phyloP scores from a whole-genome alignment of 2,329 filamentous ascomycete genomes.

The Penicillium sp. region DNA sequence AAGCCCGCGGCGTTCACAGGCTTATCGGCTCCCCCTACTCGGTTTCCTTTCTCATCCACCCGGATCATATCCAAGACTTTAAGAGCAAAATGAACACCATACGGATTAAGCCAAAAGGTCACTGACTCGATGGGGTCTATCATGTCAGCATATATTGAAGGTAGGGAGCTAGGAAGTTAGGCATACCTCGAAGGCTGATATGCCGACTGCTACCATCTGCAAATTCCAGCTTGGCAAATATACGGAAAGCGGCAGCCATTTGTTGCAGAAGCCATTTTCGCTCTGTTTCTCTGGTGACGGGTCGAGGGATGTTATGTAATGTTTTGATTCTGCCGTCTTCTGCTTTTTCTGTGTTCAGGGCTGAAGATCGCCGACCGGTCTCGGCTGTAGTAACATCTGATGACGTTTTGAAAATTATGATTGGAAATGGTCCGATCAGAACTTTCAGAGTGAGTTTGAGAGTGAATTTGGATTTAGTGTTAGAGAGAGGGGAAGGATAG shows the following conservation, averaged over 20 bases:
- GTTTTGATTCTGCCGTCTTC: neutral
- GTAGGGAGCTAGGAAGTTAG: neutral
- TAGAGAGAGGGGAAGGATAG: no score
- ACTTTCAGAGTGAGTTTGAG: no score
- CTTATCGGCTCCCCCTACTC: constrained; percentile 42
- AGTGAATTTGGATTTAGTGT: no score
- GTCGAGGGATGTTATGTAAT: neutral
- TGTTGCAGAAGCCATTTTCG: neutral
- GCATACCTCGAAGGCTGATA: neutral
- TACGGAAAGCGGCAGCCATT: neutral
- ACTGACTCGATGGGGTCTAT: neutral
- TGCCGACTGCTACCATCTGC: neutral
- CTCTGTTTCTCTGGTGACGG: neutral
- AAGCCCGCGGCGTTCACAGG: constrained; percentile 49
- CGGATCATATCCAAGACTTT: constrained; percentile 49
- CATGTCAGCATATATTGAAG: neutral
- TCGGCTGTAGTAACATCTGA: no score
- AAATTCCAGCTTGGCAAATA: neutral
- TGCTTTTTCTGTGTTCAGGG: no score
- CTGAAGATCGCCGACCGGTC: no score
- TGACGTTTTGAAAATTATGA: no score
- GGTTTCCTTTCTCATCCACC: constrained; percentile 44
- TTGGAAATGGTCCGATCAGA: no score
- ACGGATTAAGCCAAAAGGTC: neutral
- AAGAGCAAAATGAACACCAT: constrained; percentile 39